These are phyloP conservation scores for Beauveria scarabaeidicola DNA, from an alignment of 2,329 filamentous ascomycete species.

Conservation along the genomic window DNA sequence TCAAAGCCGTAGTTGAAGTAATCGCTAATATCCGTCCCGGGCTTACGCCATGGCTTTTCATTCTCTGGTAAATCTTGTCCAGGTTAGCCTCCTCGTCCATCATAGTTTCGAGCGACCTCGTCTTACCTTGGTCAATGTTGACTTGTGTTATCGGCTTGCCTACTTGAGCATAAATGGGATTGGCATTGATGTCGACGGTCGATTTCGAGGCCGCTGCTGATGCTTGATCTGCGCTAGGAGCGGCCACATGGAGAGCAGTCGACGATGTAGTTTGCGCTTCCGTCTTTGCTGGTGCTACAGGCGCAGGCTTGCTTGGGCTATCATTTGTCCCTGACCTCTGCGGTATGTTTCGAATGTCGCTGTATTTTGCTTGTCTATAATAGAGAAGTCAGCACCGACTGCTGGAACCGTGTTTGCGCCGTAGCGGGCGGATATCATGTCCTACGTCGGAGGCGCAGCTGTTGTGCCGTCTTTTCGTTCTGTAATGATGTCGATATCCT, in stretches of 20 bases:
- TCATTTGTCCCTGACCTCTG: slow-evolving; percentile 50
- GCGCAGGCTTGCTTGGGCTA: slow-evolving; percentile 34
- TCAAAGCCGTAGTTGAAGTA: slow-evolving; percentile 99
- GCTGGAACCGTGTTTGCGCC: background rate
- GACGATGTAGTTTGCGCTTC: slow-evolving; percentile 31
- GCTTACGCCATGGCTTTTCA: slow-evolving; percentile 91
- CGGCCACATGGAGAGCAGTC: slow-evolving; percentile 23
- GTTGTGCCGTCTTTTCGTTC: slow-evolving; percentile 58
- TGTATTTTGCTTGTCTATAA: slow-evolving; percentile 50
- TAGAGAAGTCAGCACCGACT: background rate
- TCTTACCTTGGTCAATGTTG: slow-evolving; percentile 59
- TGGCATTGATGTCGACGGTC: slow-evolving; percentile 74
- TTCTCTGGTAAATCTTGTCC: slow-evolving; percentile 60
- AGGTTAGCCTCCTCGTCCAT: slow-evolving; percentile 7
- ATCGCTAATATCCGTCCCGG: slow-evolving; percentile 88
- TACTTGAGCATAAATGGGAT: slow-evolving; percentile 67
- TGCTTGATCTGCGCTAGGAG: slow-evolving; percentile 43
- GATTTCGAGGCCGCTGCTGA: slow-evolving; percentile 66
- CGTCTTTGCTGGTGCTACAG: slow-evolving; percentile 31
- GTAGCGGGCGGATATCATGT: background rate
- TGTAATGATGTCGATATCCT: slow-evolving; percentile 63
- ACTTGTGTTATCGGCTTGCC: slow-evolving; percentile 76
- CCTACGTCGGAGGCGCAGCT: slow-evolving; percentile 50
- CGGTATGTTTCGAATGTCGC: slow-evolving; percentile 57
- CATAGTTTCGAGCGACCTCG: too few species aligned